Base-by-base conservation (phyloP, 1,284 basidiomycete genomes). In the Chondrostereum purpureum region DNA sequence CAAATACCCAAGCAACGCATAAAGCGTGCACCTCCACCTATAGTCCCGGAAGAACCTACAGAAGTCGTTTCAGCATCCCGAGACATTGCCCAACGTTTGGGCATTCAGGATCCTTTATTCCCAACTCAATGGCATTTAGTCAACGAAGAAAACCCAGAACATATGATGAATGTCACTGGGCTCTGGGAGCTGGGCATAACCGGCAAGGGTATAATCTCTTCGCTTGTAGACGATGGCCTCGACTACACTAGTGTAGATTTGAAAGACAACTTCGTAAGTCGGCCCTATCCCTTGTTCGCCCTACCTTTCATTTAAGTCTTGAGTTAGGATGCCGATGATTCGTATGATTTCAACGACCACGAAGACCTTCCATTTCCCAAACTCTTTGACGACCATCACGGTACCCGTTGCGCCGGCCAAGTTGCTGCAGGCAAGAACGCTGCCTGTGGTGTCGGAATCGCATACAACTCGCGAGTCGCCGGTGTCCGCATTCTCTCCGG, bases 331-430 rank as follows among this genome's bases (percentile, higher is more conserved):
- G 81, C 87, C 11, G 83, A 80, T 36, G 87, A 94, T 47, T 98
- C 94, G 0, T 92, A 93, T 63, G 95, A 99, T 64, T 99, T 93
- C 64, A 99, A 99, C 62, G 91, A 96, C 59, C 92, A 99, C 60
- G 82, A 80, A 27, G 73, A 81, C 8, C 70, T 97, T 10, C 96
- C 96, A 3, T 86, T 85, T 31, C 96, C 96, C 0, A 79, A 86
- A 42, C 79, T 96, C 38, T 76, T 75, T 17, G 94, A 99, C 55
- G 96, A 99, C 59, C 90, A 92, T 60, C 96, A 99, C 61, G 96
- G 96, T 13, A 99, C 96, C 0, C 86, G 96, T 2, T 99, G 96
- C 61, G 95, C 95, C 1, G 96, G 96, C 21, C 95, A 99, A 65
- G 85, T 99, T 44, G 93, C 91, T n/a, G 96, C 96, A 0, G 81